phyloP scores from a whole-genome alignment of 805 yeast species.

The Candida bentonensis region DNA sequence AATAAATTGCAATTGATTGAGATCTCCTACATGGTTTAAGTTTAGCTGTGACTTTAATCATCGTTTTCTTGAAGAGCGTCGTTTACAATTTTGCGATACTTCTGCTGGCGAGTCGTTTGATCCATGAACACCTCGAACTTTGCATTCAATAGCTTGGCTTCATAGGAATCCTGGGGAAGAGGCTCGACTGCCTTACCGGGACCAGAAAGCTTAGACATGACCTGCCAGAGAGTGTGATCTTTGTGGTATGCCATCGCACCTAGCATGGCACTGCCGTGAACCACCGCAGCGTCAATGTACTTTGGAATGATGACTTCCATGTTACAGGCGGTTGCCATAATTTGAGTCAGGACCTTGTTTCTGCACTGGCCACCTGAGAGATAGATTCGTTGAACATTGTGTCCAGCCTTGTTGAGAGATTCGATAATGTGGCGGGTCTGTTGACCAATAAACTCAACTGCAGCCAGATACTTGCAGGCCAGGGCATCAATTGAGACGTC shows the following conservation, averaged over 20 bases:
- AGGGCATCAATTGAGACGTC: slow-evolving; percentile 73
- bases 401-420: slow-evolving; percentile 71
- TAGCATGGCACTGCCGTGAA: slow-evolving; percentile 84
- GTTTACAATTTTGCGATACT: slow-evolving; percentile 40
- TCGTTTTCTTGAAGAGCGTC: background rate
- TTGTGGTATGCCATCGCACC: slow-evolving; percentile 89
- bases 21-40: too few relatives aligned
- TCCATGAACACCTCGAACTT: slow-evolving; percentile 82
- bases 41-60: background rate
- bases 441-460: slow-evolving; percentile 94
- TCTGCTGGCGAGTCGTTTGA: slow-evolving; percentile 69
- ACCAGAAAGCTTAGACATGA: slow-evolving; percentile 75
- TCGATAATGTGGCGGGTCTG: slow-evolving; percentile 93
- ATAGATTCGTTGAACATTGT: slow-evolving; percentile 57
- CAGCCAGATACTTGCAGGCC: slow-evolving; percentile 77
- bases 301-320: slow-evolving; percentile 85
- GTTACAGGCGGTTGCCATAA: slow-evolving; percentile 87
- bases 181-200: slow-evolving; percentile 73
- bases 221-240: slow-evolving; percentile 50
- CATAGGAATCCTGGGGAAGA: slow-evolving; percentile 39
- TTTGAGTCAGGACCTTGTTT: slow-evolving; percentile 74
- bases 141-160: slow-evolving; percentile 54
- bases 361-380: slow-evolving; percentile 97
- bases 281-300: slow-evolving; percentile 94
- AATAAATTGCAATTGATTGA: too few relatives aligned